A percentile compares a stretch with the other conserved stretches of the same genome.
These are phyloP conservation scores for Kuraishia hungarica DNA, from an alignment of 805 yeast species.

Conservation along the genomic window DNA sequence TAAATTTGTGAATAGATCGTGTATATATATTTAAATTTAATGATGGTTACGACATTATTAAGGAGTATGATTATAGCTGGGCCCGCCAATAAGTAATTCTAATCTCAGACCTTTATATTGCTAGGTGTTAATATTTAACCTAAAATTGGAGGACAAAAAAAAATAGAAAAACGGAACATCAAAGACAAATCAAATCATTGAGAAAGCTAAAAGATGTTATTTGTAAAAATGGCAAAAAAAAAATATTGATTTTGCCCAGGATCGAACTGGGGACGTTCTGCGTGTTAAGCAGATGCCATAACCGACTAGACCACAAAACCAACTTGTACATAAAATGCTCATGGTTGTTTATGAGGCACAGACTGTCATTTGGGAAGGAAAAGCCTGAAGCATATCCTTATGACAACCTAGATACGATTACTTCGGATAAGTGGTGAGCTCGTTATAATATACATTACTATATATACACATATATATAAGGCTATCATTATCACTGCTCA, in stretches of 20 bases:
- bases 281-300: slow-evolving; percentile 93
- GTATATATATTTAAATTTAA: not conserved
- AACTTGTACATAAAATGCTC: not conserved
- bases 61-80: not conserved
- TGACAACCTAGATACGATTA: not conserved
- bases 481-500: not conserved
- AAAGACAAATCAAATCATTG: no score
- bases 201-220: not conserved
- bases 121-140: no score
- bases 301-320: not conserved
- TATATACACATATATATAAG: no score
- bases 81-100: not conserved
- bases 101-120: no score
- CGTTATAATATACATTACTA: no score
- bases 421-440: no score
- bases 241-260: slow-evolving; percentile 58
- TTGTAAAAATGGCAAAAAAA: not conserved
- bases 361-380: no score
- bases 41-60: not conserved
- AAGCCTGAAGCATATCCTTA: no score
- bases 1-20: not conserved
- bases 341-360: no score
- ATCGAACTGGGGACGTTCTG: slow-evolving; percentile 99
- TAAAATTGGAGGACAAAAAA: no score
- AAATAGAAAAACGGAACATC: no score